Base-by-base conservation (phyloP, 345 rosid species). In the Lepidium didymum region DNA sequence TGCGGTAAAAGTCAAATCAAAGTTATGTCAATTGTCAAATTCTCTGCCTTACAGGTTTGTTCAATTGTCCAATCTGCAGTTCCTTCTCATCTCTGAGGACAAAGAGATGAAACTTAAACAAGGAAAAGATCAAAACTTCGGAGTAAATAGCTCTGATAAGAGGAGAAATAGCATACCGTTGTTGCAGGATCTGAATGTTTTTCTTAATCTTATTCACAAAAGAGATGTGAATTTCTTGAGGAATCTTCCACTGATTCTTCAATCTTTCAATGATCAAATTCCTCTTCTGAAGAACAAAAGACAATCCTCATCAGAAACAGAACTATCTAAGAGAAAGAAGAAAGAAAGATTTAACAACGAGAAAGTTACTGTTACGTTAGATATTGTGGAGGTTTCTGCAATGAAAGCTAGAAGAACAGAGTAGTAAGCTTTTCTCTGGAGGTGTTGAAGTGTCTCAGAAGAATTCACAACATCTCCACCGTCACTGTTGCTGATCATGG, bases 391-490 rank as follows among this genome's bases (percentile, higher is more conserved):
- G 16, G 16, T 12, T 52, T 54, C 70, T 10, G 43, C 19, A 2
- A 0, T 10, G 57, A 72, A 72, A 4, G 57, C 57, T 27, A 13
- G 29, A 36, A 72, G 43, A 56, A 63, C 35, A 72, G 50, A 34
- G 75, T 53, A 70, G 10, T 34, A 62, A 44, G 68, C 75, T 52
- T 43, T 53, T 3, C 1, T 3, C 52, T 53, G 21, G 31, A 43
- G 44, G 6, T 63, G 12, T 13, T 62, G 11, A 49, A 41, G 37
- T 42, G n/a, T 46, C 33, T 13, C 33, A 8, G 43, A 5, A 3
- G 2, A 4, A 18, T 33, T 13, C 9, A 8, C 8, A 36, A 3
- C 23, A 21, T 21, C 23, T 21, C 23, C 23, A 21, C 3, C 23
- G 3, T 21, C 23, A 21, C 23, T 1, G 23, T 3, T 21, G 23